Conservation (phyloP, 2,329 filamentous ascomycete genomes). For the Cylindrodendrum hubeiense region DNA sequence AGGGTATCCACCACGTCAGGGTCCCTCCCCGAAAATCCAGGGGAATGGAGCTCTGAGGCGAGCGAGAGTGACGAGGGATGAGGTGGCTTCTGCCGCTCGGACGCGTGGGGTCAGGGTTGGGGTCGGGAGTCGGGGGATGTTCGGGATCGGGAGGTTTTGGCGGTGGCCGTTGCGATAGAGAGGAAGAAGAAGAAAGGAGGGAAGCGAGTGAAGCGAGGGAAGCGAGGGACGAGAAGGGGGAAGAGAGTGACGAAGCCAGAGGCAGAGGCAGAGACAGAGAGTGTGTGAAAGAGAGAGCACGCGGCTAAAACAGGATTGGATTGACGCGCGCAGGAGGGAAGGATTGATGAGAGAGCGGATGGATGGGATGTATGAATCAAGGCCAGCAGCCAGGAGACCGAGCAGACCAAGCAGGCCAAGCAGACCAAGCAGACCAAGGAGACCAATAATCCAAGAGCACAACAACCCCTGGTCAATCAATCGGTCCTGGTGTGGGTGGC, state of each 20-base stretch:
- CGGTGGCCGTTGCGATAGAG: slow-evolving; percentile 6
- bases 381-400: not conserved
- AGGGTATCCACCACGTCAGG: slow-evolving; percentile 32
- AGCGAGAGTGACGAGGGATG: slow-evolving; percentile 18
- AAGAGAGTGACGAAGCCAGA: not conserved
- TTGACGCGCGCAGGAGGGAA: slow-evolving; percentile 8
- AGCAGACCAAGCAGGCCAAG: not conserved
- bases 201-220: not conserved
- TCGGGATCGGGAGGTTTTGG: not conserved
- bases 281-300: not conserved
- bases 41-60: slow-evolving; percentile 39
- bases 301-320: not conserved
- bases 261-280: not conserved
- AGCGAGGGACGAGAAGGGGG: not conserved
- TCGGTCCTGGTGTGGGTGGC: not conserved
- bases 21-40: slow-evolving; percentile 34
- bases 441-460: not conserved
- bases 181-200: slow-evolving; percentile 4
- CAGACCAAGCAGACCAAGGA: not conserved
- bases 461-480: not conserved
- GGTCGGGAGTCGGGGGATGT: slow-evolving; percentile 10
- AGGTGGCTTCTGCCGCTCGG: slow-evolving; percentile 43
- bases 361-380: slow-evolving; percentile 10
- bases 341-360: slow-evolving; percentile 15
- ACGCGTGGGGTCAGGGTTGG: slow-evolving; percentile 40